Base-by-base conservation (phyloP, 805 yeast species). In the Sugiyamaella americana region DNA sequence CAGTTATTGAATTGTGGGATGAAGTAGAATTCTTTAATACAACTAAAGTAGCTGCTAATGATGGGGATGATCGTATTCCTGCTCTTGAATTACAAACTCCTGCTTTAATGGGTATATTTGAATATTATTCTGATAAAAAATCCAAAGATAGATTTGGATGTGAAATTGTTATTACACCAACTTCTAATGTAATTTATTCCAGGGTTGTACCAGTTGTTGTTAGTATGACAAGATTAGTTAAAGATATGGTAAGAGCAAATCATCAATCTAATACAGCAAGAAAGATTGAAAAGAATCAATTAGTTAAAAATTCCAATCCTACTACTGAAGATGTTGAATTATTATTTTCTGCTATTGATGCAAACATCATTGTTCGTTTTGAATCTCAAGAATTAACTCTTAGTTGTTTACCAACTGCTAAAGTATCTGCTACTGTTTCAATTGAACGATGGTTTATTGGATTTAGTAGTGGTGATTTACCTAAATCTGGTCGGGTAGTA, bases 401-500 rank as follows among this genome's bases (percentile, higher is more conserved):
- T 44, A 84, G 95, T 54, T 93, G 98, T 72, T 91, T 86, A 51
- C 98, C 98, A 1, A 82, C 82, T 16, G 98, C 98, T 0, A 87
- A 86, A 59, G 93, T 93, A 1, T 88, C 87, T 34, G 94, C 97
- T 0, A 77, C 84, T 30, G 81, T 87, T 13, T 84, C 87, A 5
- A 74, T 82, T 19, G 83, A 80, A 18, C 81, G 83, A 0, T 75
- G 87, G n/a, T 75, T 72, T 19, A 54, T 87, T 30, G 76, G 78
- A 42, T 52, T 83, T 5, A 75, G 75, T 37, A 70, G 86, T 0
- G 21, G 29, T 8, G 66, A 67, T 41, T 56, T 63, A 10, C 53
- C 71, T 13, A 41, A 46, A 1, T 37, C 41, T 2, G 56, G 56
- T 4, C 46, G 70, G 23, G 69, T 73, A 2, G 48, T 79, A 8